phyloP scores from a whole-genome alignment of 805 yeast species.

The Candida gorgasii region DNA sequence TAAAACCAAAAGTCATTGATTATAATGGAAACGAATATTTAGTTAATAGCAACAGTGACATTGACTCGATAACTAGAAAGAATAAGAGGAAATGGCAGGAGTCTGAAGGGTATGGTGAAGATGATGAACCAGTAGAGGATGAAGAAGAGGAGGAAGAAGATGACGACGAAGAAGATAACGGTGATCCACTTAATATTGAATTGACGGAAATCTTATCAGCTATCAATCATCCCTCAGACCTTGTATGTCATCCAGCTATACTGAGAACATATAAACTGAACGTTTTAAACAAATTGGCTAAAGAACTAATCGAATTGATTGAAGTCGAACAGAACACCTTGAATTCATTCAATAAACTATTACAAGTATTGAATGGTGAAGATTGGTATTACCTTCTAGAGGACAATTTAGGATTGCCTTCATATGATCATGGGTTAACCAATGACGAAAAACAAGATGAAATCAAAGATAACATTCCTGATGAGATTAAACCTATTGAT shows the following conservation, averaged over 20 bases:
- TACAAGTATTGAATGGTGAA: slow-evolving; percentile 85
- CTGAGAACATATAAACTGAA: slow-evolving; percentile 60
- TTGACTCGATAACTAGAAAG: slow-evolving; percentile 26
- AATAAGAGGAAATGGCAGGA: slow-evolving; percentile 41
- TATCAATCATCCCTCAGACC: slow-evolving; percentile 75
- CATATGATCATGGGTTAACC: slow-evolving; percentile 63
- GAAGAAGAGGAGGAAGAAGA: slow-evolving; percentile 17
- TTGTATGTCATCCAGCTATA: slow-evolving; percentile 69
- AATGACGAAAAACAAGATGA: slow-evolving; percentile 13
- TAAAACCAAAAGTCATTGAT: slow-evolving; percentile 38
- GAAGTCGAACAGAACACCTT: slow-evolving; percentile 80
- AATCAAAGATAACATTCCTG: slow-evolving; percentile 15
- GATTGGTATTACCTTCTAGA: slow-evolving; percentile 70
- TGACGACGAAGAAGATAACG: slow-evolving; percentile 15
- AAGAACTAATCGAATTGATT: slow-evolving; percentile 72
- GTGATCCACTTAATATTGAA: slow-evolving; percentile 28
- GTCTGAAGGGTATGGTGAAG: slow-evolving; percentile 17
- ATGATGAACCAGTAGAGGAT: slow-evolving; percentile 12
- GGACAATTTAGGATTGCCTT: slow-evolving; percentile 63
- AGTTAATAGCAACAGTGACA: slow-evolving; percentile 37
- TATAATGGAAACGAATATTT: slow-evolving; percentile 37
- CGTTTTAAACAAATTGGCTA: slow-evolving; percentile 57
- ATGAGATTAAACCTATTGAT: slow-evolving; percentile 12
- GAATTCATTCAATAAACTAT: slow-evolving; percentile 65
- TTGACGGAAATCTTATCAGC: slow-evolving; percentile 65